Evolutionary conservation across 225 moss, liverwort and hornwort species (phyloP).

Genomic region (Polytrichum formosum): DNA sequence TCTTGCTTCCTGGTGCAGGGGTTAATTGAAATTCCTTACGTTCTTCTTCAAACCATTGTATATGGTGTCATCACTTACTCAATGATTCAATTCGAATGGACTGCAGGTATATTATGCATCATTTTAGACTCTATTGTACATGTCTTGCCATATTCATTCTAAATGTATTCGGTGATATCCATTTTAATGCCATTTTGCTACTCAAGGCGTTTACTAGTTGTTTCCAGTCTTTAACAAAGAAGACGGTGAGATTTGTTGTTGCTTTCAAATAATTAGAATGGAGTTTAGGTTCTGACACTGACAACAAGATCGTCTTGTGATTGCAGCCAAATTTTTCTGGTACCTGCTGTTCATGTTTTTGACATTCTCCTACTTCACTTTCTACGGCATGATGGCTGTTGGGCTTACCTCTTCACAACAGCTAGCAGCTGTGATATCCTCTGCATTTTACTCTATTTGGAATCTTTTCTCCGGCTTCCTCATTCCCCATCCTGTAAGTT

Average conservation of each 20-base stretch:
- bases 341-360: slow-evolving; percentile 83
- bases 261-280: not conserved
- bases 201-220: too few relatives aligned
- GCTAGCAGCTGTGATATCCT: slow-evolving; percentile 84
- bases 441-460: slow-evolving; percentile 91
- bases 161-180: too few relatives aligned
- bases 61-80: slow-evolving; percentile 77
- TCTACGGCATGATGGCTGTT: slow-evolving; percentile 98
- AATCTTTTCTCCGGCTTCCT: slow-evolving; percentile 93
- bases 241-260: not conserved
- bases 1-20: slow-evolving; percentile 42
- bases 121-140: too few relatives aligned
- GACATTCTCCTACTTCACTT: slow-evolving; percentile 87
- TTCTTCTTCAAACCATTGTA: slow-evolving; percentile 64
- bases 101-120: slow-evolving; percentile 32
- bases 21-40: slow-evolving; percentile 78
- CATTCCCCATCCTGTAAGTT: slow-evolving; percentile 63
- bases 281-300: not conserved
- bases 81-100: slow-evolving; percentile 90
- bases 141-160: too few relatives aligned
- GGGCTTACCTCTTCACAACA: slow-evolving; percentile 82
- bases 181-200: too few relatives aligned
- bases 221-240: not conserved
- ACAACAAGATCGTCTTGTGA: slow-evolving; percentile 1
- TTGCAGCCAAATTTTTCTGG: slow-evolving; percentile 91